phyloP scores from a whole-genome alignment of 2,329 filamentous ascomycete species.

The Diaporthe sp. region DNA sequence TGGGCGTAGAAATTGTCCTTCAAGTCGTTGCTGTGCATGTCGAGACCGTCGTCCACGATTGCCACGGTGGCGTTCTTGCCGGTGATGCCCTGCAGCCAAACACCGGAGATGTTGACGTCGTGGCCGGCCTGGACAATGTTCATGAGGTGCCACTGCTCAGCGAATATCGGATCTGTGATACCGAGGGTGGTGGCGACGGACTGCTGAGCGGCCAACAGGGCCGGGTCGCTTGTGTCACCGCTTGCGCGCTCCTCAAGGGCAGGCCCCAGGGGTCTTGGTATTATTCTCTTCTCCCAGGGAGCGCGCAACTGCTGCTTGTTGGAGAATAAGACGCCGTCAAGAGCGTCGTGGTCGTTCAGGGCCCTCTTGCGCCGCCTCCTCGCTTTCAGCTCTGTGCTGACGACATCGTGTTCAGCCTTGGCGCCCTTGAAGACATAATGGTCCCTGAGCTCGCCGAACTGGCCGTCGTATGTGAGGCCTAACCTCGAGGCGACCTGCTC shows the following conservation, averaged over 20 bases:
- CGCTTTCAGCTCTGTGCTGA: constrained; percentile 65
- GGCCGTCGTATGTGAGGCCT: constrained; percentile 84
- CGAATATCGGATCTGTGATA: constrained; percentile 91
- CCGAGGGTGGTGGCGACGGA: constrained; percentile 74
- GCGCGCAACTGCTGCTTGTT: constrained; percentile 76
- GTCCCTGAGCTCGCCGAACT: constrained; percentile 79
- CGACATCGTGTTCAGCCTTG: constrained; percentile 71
- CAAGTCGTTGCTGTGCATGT: constrained; percentile 94
- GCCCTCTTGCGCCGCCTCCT: constrained; percentile 73
- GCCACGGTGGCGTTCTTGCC: constrained; percentile 91
- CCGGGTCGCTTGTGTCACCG: constrained; percentile 42
- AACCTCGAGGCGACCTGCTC: constrained; percentile 78
- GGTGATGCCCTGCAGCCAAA: constrained; percentile 93
- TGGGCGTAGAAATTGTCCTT: constrained; percentile 93
- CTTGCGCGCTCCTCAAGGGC: constrained; percentile 29
- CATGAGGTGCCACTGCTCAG: constrained; percentile 94
- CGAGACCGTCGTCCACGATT: constrained; percentile 95
- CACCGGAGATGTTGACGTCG: constrained; percentile 94
- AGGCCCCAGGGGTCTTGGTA: constrained; percentile 54
- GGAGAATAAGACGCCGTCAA: constrained; percentile 82
- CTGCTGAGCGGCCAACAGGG: constrained; percentile 65
- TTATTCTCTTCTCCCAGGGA: constrained; percentile 66
- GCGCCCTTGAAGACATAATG: constrained; percentile 89
- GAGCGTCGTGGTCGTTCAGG: constrained; percentile 64
- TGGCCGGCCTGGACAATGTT: constrained; percentile 86